A percentile compares a stretch with the other conserved stretches of the same genome.
Conservation (phyloP, 2,329 filamentous ascomycete genomes). For the Penicillium decumbens region DNA sequence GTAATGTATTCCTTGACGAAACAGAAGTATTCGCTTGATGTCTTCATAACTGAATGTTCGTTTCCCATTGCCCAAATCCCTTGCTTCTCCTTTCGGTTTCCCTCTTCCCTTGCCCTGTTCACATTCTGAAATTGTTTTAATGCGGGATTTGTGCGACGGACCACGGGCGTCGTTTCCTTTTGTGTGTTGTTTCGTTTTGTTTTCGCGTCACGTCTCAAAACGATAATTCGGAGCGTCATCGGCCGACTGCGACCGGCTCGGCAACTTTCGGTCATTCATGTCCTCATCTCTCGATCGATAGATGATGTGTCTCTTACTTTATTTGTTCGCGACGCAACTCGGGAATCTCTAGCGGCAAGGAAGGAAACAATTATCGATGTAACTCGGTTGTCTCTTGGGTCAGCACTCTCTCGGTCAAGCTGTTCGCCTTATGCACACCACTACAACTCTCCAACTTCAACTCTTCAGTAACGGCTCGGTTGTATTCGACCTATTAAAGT, state of each 20-base stretch:
- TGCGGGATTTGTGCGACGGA: slow-evolving; percentile 36
- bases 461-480: slow-evolving; percentile 42
- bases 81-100: slow-evolving; percentile 10
- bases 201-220: slow-evolving; percentile 33
- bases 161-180: slow-evolving; percentile 37
- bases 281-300: slow-evolving; percentile 36
- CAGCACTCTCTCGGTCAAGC: slow-evolving; percentile 38
- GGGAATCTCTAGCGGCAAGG: slow-evolving; percentile 41
- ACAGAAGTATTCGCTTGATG: slow-evolving; percentile 14
- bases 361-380: slow-evolving; percentile 42
- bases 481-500: slow-evolving; percentile 33
- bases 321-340: slow-evolving; percentile 39
- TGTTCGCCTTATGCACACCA: slow-evolving; percentile 35
- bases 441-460: slow-evolving; percentile 26
- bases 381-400: slow-evolving; percentile 44
- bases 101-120: slow-evolving; percentile 25
- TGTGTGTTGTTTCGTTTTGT: slow-evolving; percentile 26
- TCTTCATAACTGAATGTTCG: slow-evolving; percentile 20
- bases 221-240: slow-evolving; percentile 35
- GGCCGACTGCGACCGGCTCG: slow-evolving; percentile 32
- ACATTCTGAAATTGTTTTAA: slow-evolving; percentile 37
- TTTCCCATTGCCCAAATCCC: slow-evolving; percentile 9
- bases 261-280: slow-evolving; percentile 29
- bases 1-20: slow-evolving; percentile 31
- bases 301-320: slow-evolving; percentile 37